phyloP scores from a whole-genome alignment of 257 asterid genomes.

The Solanum tacnaense region DNA sequence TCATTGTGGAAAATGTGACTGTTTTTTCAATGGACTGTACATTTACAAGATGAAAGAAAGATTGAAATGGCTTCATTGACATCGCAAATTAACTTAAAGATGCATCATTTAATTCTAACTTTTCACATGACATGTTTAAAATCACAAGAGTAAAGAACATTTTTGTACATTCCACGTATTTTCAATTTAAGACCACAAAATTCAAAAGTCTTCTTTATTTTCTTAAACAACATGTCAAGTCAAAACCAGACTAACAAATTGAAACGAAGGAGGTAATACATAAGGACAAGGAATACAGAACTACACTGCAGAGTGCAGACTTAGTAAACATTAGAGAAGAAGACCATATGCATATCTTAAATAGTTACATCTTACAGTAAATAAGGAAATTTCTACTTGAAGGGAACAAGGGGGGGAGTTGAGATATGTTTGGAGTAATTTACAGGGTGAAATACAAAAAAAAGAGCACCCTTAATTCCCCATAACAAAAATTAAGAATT shows the following conservation, averaged over 20 bases:
- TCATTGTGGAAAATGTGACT: background rate
- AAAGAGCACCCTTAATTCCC: conserved; percentile 17
- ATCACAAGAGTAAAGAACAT: too few relatives aligned
- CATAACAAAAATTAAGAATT: conserved; percentile 17
- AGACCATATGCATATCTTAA: background rate
- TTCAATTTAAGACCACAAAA: too few relatives aligned
- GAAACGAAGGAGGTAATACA: background rate
- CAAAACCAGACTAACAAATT: background rate
- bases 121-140: too few relatives aligned
- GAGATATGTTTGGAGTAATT: background rate
- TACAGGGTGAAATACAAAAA: conserved; percentile 10
- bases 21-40: background rate
- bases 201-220: background rate
- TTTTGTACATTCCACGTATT: too few relatives aligned
- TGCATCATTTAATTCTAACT: background rate
- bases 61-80: background rate
- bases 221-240: background rate
- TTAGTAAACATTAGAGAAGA: background rate
- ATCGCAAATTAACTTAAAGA: background rate
- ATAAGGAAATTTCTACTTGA: background rate
- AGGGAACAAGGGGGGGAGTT: background rate
- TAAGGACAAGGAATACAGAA: background rate
- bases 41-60: background rate
- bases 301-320: background rate
- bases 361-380: background rate